Evolutionary conservation across 106 monocot genomes (phyloP).

Genomic region (Vanilla planifolia): DNA sequence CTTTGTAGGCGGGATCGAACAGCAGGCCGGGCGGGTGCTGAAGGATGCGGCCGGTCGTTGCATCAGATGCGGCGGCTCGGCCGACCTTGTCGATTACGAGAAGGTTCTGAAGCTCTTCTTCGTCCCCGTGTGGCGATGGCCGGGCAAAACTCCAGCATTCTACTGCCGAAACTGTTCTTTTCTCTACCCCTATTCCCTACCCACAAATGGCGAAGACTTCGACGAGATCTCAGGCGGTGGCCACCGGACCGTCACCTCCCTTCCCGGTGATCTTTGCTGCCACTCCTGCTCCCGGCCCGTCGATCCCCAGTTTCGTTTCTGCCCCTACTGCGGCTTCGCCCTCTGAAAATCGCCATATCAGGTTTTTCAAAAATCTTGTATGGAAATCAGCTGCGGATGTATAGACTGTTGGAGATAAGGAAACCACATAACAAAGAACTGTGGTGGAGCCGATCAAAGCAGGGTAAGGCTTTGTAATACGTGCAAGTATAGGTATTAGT

Average conservation of each 20-base stretch:
- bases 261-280: constrained; percentile 12
- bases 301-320: constrained; percentile 16
- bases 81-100: constrained; percentile 49
- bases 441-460: too few species aligned
- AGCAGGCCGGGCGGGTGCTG: constrained; percentile 38
- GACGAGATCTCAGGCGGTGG: not conserved
- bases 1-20: constrained; percentile 54
- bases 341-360: not conserved
- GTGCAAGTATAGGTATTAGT: too few species aligned
- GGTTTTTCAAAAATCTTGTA: too few species aligned
- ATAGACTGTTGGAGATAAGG: too few species aligned
- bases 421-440: too few species aligned
- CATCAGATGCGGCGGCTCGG: constrained; percentile 41
- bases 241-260: constrained; percentile 10
- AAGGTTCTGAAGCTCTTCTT: constrained; percentile 73
- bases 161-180: constrained; percentile 31
- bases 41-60: constrained; percentile 34
- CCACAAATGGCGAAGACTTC: not conserved
- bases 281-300: constrained; percentile 36
- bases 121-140: constrained; percentile 61
- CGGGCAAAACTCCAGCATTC: constrained; percentile 19
- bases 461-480: too few species aligned
- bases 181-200: constrained; percentile 31
- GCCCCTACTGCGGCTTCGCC: constrained; percentile 13
- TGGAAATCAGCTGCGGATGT: too few species aligned